phyloP scores from a whole-genome alignment of 148 eudicot genomes.

The Rhododendron mucronatum region DNA sequence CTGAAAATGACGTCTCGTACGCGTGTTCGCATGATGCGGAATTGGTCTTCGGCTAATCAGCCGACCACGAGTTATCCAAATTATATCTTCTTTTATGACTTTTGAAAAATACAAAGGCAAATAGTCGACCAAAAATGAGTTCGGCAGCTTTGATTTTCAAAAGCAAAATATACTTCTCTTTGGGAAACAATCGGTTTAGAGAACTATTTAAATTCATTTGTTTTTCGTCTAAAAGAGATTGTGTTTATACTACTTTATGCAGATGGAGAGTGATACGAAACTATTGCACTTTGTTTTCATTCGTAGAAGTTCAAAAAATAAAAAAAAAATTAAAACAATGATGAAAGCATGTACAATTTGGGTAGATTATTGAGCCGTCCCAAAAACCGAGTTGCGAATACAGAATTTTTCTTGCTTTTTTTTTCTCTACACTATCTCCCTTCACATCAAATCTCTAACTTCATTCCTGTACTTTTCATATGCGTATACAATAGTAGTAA shows the following conservation, averaged over 20 bases:
- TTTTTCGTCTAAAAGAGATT: neutral
- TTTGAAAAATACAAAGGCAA: neutral
- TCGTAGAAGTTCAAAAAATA: neutral
- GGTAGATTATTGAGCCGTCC: neutral
- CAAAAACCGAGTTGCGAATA: no score
- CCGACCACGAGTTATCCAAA: neutral
- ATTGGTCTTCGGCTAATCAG: neutral
- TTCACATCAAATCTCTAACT: no score
- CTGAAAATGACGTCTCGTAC: neutral
- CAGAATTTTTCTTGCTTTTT: no score
- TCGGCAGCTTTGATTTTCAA: neutral
- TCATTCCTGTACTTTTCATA: no score
- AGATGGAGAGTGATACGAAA: neutral
- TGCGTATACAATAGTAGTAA: neutral
- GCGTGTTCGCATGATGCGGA: neutral
- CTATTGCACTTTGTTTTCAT: neutral
- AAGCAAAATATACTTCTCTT: neutral
- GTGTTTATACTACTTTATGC: neutral
- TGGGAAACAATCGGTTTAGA: neutral
- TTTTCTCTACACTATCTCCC: no score
- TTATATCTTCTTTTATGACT: neutral
- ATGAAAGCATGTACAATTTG: neutral
- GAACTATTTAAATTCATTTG: neutral
- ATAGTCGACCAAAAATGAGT: neutral
- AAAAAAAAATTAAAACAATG: no score